Evolutionary conservation across 352 stramenopile genomes (phyloP).

Genomic region (Pythium biforme): DNA sequence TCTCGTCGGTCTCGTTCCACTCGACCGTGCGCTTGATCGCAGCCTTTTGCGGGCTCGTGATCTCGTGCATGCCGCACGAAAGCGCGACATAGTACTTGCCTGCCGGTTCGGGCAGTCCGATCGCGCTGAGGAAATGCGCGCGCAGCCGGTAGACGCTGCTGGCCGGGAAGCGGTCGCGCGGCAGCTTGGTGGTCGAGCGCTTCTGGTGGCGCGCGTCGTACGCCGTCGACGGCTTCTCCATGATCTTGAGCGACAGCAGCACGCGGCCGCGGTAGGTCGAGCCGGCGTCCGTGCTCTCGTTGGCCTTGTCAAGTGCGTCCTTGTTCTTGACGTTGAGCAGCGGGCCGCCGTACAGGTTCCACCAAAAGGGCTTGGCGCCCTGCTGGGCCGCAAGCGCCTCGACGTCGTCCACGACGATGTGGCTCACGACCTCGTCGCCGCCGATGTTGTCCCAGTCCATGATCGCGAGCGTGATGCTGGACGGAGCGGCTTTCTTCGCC

Average conservation of each 20-base stretch:
- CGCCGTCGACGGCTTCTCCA: conserved; percentile 48
- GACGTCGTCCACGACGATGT: conserved; percentile 47
- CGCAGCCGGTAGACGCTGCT: conserved; percentile 63
- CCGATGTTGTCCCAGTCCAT: conserved; percentile 74
- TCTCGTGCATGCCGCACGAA: conserved; percentile 56
- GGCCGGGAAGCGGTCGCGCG: conserved; percentile 44
- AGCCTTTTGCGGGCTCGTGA: conserved; percentile 49
- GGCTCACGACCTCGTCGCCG: conserved; percentile 59
- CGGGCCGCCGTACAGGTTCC: conserved; percentile 72
- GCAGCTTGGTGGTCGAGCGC: conserved; percentile 48
- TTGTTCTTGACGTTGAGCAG: conserved; percentile 51
- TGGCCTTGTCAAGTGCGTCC: conserved; percentile 51
- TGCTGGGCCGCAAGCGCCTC: conserved; percentile 30
- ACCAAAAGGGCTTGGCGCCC: conserved; percentile 53
- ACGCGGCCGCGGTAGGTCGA: conserved; percentile 84
- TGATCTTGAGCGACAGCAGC: conserved; percentile 54
- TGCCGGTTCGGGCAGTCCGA: conserved; percentile 46
- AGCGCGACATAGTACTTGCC: conserved; percentile 51
- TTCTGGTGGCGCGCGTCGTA: conserved; percentile 79
- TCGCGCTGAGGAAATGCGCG: conserved; percentile 59
- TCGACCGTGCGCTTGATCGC: conserved; percentile 66
- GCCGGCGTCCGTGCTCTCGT: conserved; percentile 44
- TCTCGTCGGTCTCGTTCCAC: conserved; percentile 79
- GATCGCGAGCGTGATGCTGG: conserved; percentile 44
- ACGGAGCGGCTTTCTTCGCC: background rate